Conservation (phyloP, 2,329 filamentous ascomycete genomes). For the Sporothrix schenckii region DNA sequence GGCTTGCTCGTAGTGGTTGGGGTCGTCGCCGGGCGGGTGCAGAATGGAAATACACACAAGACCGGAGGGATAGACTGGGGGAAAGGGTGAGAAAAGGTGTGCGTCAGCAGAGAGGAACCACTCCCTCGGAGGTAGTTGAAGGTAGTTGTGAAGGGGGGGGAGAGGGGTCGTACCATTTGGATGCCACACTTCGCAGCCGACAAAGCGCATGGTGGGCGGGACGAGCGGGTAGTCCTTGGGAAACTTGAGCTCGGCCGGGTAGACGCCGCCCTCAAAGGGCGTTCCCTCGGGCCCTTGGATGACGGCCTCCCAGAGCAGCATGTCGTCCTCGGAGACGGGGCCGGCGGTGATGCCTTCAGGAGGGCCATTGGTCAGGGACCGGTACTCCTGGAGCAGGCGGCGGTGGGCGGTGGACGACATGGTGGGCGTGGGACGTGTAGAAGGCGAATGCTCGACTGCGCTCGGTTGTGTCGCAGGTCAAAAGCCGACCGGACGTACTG, state of each 20-base stretch:
- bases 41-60: constrained; percentile 98
- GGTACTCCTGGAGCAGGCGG: constrained; percentile 95
- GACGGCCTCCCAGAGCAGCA: constrained; percentile 93
- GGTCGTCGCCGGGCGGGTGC: constrained; percentile 93
- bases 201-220: constrained; percentile 93
- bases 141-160: background rate
- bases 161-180: constrained; percentile 71
- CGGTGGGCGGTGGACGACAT: constrained; percentile 69
- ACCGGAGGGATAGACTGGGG: constrained; percentile 81
- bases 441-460: too few relatives aligned
- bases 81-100: background rate
- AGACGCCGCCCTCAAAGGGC: constrained; percentile 93
- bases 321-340: constrained; percentile 89
- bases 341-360: constrained; percentile 98
- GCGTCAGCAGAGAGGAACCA: background rate
- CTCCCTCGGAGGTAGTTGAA: too few relatives aligned
- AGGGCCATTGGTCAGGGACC: constrained; percentile 86
- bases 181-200: constrained; percentile 85
- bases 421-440: constrained; percentile 15
- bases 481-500: background rate
- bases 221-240: constrained; percentile 96
- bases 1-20: constrained; percentile 96
- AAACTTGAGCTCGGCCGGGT: constrained; percentile 92
- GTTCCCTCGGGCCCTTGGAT: constrained; percentile 96
- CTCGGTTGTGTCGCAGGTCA: background rate